Conservation (phyloP, 164 flowering plant genomes). For the Kalanchoe fedtschenkoi region DNA sequence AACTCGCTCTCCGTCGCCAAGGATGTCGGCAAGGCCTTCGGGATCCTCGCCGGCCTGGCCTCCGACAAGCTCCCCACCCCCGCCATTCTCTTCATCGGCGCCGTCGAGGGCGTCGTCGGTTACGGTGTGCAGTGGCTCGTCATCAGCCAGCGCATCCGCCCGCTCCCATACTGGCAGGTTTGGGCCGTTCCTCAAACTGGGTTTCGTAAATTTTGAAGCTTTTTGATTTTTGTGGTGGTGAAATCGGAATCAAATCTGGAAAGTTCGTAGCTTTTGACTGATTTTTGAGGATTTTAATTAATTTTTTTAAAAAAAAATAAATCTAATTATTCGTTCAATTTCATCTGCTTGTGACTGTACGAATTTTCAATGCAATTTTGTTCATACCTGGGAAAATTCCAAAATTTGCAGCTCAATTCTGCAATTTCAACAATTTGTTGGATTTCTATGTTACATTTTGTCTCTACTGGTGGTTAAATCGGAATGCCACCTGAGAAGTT, state of each 20-base stretch:
- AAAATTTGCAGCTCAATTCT: too few relatives aligned
- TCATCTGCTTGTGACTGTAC: too few relatives aligned
- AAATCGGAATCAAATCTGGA: neutral
- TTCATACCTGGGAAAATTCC: too few relatives aligned
- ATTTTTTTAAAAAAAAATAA: too few relatives aligned
- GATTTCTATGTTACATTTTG: too few relatives aligned
- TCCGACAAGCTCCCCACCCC: conserved; percentile 55
- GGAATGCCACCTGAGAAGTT: too few relatives aligned
- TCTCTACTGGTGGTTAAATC: too few relatives aligned
- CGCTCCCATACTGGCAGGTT: conserved; percentile 84
- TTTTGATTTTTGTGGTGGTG: neutral
- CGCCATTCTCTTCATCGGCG: conserved; percentile 59
- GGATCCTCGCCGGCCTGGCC: conserved; percentile 62
- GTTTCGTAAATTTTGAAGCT: neutral
- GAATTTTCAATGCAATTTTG: too few relatives aligned
- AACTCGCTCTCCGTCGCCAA: conserved; percentile 75
- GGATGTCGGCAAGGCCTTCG: conserved; percentile 80
- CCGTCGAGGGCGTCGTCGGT: conserved; percentile 66
- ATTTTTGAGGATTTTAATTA: too few relatives aligned
- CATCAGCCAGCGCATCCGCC: conserved; percentile 42
- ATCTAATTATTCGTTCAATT: too few relatives aligned
- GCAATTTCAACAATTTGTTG: too few relatives aligned
- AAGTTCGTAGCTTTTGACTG: neutral
- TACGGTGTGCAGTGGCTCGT: conserved; percentile 87
- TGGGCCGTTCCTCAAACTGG: neutral